A percentile compares a stretch with the other conserved stretches of the same genome.
Conservation (phyloP, 345 rosid species). For the Pistacia vera region DNA sequence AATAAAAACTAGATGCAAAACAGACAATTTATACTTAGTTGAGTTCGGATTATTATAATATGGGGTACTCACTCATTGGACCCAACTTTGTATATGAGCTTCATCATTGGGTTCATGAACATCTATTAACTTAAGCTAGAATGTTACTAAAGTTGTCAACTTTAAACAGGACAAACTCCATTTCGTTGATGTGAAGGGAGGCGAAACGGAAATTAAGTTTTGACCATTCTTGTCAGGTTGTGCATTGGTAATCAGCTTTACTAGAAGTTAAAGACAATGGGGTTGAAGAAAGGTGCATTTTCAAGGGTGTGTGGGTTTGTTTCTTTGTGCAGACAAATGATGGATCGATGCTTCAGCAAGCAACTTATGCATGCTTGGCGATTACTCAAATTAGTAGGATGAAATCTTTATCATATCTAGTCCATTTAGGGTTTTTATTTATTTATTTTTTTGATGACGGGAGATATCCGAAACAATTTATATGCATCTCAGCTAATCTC, state of each 20-base stretch:
- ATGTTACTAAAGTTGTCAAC: too few relatives aligned
- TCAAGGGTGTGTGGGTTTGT: not conserved
- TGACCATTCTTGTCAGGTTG: too few relatives aligned
- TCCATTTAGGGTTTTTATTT: too few relatives aligned
- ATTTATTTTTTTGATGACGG: too few relatives aligned
- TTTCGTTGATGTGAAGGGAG: too few relatives aligned
- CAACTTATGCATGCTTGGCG: conserved; percentile 4
- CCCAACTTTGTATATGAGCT: not conserved
- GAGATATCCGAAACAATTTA: too few relatives aligned
- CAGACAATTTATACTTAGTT: too few relatives aligned
- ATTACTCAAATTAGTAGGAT: not conserved
- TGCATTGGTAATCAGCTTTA: not conserved
- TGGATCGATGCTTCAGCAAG: conserved; percentile 9
- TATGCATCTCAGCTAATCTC: too few relatives aligned
- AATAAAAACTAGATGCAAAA: too few relatives aligned
- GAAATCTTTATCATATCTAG: not conserved
- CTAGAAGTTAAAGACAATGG: not conserved
- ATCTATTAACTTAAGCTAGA: not conserved
- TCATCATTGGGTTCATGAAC: not conserved
- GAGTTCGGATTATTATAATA: too few relatives aligned
- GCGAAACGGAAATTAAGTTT: too few relatives aligned
- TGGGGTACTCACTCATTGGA: not conserved
- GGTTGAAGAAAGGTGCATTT: not conserved
- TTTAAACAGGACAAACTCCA: too few relatives aligned
- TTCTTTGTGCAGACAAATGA: not conserved